These are phyloP conservation scores for Austroboletus niveus DNA, from an alignment of 1,284 basidiomycete species.

Conservation along the genomic window DNA sequence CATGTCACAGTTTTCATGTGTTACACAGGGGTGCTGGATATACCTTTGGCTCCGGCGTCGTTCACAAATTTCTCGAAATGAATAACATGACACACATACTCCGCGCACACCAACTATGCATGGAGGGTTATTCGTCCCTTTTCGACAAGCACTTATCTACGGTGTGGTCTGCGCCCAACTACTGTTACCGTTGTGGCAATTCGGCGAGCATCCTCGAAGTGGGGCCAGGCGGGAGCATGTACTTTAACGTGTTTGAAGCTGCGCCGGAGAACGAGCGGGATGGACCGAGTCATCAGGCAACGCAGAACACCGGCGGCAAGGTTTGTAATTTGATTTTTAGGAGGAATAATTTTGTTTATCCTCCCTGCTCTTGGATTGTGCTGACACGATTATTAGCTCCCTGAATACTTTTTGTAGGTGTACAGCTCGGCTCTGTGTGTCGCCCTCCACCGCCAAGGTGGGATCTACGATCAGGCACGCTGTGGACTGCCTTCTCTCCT, in stretches of 20 bases:
- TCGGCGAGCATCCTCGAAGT: conserved; percentile 96
- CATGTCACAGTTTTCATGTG: neutral
- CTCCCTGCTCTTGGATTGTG: neutral
- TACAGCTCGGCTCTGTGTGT: neutral
- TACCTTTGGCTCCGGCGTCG: conserved; percentile 97
- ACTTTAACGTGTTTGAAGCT: conserved; percentile 98
- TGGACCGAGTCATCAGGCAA: conserved; percentile 71
- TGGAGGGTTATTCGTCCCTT: conserved; percentile 96
- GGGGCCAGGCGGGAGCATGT: conserved; percentile 84
- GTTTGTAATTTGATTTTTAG: conserved; percentile 33
- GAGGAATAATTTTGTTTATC: neutral
- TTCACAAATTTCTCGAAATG: conserved; percentile 94
- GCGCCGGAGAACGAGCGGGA: conserved; percentile 96
- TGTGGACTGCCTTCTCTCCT: neutral
- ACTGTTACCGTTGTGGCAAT: conserved; percentile 98
- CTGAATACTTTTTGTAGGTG: conserved; percentile 66
- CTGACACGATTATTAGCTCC: conserved; percentile 44
- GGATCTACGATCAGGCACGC: conserved; percentile 6
- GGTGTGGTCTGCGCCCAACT: conserved; percentile 99
- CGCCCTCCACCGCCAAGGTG: neutral
- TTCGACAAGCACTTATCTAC: conserved; percentile 96
- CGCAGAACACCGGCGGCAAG: conserved; percentile 68
- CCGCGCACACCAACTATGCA: conserved; percentile 97
- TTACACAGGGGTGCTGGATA: conserved; percentile 88
- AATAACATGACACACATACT: conserved; percentile 98